Base-by-base conservation (phyloP, 441 rosid genomes). In the Croton setiger region DNA sequence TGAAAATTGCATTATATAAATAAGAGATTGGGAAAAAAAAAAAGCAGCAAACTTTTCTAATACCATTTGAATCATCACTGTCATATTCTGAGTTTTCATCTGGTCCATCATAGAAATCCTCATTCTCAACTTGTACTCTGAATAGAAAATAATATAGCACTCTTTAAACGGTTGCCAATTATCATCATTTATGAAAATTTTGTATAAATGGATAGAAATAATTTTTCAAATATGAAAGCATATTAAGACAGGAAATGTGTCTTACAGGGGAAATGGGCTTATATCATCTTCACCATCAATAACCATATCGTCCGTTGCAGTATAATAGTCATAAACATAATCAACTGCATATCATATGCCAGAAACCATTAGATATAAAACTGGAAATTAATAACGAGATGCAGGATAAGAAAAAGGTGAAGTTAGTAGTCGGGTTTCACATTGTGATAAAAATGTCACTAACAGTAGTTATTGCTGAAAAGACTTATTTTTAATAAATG, bases 41-140 rank as follows among this genome's bases (percentile, higher is more conserved):
- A 27, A 27, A 27, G 31, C 7, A 39, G n/a, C 17, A 5, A 47
- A 47, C 31, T 0, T 27, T 47, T 14, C 1, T 3, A 2, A 33
- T 87, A 93, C 97, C 98, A 48, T 91, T 93, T 18, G 98, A 93
- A 79, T 93, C 98, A 45, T 88, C 92, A 63, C 85, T 87, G 61
- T 84, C 95, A 33, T 78, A 78, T 44, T 88, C 97, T 17, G 95
- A 87, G 37, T 80, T 88, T 70, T 84, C 87, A 60, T 72, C 80
- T 11, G 74, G 81, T 31, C 86, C 95, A 75, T 80, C 89, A 44
- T 69, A 88, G 67, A 84, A 87, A 7, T 93, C 93, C 66, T 86
- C 95, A 64, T 87, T 93, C 61, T 88, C 91, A 8, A 93, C 95
- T 78, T 74, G 86, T 33, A 93, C 88, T 68, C 97, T 91, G 78